Evolutionary conservation across 768 basidiomycete genomes (phyloP), one percentile per base, ranked within the genome.

Genomic region (Auriscalpium vulgare): DNA sequence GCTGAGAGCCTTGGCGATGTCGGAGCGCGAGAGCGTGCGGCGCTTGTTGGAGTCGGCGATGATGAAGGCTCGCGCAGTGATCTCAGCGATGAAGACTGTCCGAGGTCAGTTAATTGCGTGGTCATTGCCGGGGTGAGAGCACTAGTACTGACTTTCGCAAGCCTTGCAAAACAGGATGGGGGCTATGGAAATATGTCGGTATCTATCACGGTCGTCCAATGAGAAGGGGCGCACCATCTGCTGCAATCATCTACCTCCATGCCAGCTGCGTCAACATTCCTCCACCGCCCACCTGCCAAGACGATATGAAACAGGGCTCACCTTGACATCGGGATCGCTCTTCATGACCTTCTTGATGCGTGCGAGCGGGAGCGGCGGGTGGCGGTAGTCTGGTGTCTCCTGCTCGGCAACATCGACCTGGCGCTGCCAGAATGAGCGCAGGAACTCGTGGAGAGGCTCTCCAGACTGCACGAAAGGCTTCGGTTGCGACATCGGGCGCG

Each of bases 321-420:
- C 93, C 82, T 94, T 94, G 60, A 97, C 92, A 64, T 95, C 92
- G 3, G 92, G 91, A 73, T 94, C 93, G 69, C 88, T 95, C 78
- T 98, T 97, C 91, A 97, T 97, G 56, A 97, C 95, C 70, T 97
- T 98, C 78, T 97, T 98, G 65, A 98, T 97, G 68, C 97, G 77
- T 16, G 97, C 97, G 35, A 99, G 75, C 4, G 95, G 95, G 10
- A 98, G 75, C 7, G 90, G 85, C 1, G 90, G 91, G 66, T 94
- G 91, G 53, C 88, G 76, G 62, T 89, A 91, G 71, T 95, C 93
- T 23, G 88, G 88, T 0, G 84, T 88, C 65, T 94, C 93, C 63
- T 85, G 82, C 68, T 97, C 94, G 0, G 92, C 91, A 7, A 82
- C 76, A 68, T 91, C 85, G 57, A 94, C 81, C 67, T 94, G 91